These are phyloP conservation scores for Fusarium haematococcum DNA, from an alignment of 2,329 filamentous ascomycete species.

Conservation along the genomic window DNA sequence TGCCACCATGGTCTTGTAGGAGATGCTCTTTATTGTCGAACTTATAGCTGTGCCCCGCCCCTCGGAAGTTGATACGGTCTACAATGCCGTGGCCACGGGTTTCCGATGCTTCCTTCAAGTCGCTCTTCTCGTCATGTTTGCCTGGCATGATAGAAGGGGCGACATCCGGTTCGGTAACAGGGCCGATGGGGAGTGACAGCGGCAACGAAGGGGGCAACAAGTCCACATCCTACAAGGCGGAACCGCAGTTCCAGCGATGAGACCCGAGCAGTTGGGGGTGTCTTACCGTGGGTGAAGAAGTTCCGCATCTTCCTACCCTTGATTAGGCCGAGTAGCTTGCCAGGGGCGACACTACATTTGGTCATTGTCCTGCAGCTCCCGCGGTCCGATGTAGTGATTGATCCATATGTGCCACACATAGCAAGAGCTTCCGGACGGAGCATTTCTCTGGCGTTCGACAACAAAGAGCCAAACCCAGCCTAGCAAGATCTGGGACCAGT, in stretches of 20 bases:
- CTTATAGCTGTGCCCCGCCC: not conserved
- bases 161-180: not conserved
- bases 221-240: not conserved
- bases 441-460: not conserved
- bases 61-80: not conserved
- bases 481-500: fast-evolving
- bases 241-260: not conserved
- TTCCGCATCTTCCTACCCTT: not conserved
- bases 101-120: not conserved
- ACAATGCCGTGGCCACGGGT: not conserved
- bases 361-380: not conserved
- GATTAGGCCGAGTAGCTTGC: not conserved
- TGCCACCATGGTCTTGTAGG: not conserved
- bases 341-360: not conserved
- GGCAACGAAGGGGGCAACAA: not conserved
- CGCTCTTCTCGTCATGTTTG: not conserved
- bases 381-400: not conserved
- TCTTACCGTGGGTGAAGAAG: not conserved
- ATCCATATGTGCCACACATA: not conserved
- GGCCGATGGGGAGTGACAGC: not conserved
- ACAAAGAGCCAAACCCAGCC: not conserved
- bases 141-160: not conserved
- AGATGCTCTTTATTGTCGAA: not conserved
- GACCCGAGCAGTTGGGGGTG: not conserved
- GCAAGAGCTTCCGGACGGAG: not conserved